Evolutionary conservation across 2,329 filamentous ascomycete genomes (phyloP).

Genomic region (Epichloe aotearoae): DNA sequence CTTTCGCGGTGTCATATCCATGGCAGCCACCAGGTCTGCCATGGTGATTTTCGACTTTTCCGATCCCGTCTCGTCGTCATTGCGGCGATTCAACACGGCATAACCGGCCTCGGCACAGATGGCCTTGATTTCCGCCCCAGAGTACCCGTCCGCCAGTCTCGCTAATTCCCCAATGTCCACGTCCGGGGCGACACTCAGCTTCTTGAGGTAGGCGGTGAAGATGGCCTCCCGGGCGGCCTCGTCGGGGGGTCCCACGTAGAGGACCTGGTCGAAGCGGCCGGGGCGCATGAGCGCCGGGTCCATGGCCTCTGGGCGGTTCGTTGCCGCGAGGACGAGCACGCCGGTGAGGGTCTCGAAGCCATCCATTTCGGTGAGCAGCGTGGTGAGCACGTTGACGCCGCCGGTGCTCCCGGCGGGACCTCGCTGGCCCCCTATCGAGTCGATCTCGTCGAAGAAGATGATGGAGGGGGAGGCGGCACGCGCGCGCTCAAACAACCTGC

Average conservation of each 20-base stretch:
- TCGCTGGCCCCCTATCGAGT: slow-evolving; percentile 57
- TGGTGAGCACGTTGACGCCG: slow-evolving; percentile 74
- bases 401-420: slow-evolving; percentile 22
- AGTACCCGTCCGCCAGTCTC: slow-evolving; percentile 57
- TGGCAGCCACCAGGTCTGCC: slow-evolving; percentile 30
- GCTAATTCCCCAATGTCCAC: slow-evolving; percentile 56
- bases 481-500: slow-evolving; percentile 76
- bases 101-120: slow-evolving; percentile 34
- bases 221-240: slow-evolving; percentile 62
- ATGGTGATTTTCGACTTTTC: slow-evolving; percentile 24
- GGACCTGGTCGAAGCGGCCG: slow-evolving; percentile 69
- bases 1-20: slow-evolving; percentile 36
- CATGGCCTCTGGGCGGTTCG: slow-evolving; percentile 71
- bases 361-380: slow-evolving; percentile 88
- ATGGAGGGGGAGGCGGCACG: slow-evolving; percentile 72
- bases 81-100: slow-evolving; percentile 26
- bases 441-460: slow-evolving; percentile 96
- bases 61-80: slow-evolving; percentile 15
- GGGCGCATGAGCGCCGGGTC: slow-evolving; percentile 78
- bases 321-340: slow-evolving; percentile 80
- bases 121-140: slow-evolving; percentile 65
- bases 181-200: slow-evolving; percentile 44
- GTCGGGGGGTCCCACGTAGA: slow-evolving; percentile 75
- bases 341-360: slow-evolving; percentile 76
- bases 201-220: slow-evolving; percentile 51